Evolutionary conservation across 164 flowering plant genomes (phyloP).

Genomic region (Stephania japonica): DNA sequence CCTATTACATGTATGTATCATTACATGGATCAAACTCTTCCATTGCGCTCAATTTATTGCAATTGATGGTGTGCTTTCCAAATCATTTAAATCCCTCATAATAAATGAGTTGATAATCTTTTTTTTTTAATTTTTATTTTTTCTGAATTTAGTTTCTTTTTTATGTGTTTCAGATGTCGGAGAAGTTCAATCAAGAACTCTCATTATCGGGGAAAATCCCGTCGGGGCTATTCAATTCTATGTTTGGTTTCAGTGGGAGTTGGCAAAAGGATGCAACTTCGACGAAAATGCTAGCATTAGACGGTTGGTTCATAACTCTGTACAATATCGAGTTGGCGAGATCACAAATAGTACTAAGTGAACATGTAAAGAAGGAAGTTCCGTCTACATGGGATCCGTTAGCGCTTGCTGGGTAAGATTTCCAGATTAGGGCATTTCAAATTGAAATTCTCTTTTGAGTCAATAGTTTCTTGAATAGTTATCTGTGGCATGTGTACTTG

Average conservation of each 20-base stretch:
- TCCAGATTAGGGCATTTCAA: background rate
- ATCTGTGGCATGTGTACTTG: background rate
- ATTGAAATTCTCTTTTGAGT: background rate
- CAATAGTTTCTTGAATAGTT: background rate
- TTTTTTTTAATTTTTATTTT: background rate
- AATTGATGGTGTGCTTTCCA: too few relatives aligned
- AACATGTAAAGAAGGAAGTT: conserved; percentile 58
- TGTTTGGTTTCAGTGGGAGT: conserved; percentile 57
- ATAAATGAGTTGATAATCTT: too few relatives aligned
- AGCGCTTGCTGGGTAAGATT: conserved; percentile 68
- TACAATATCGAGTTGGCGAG: conserved; percentile 65
- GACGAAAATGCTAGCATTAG: conserved; percentile 65
- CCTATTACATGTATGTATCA: too few relatives aligned
- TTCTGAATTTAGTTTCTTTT: background rate
- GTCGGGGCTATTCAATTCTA: conserved; percentile 58
- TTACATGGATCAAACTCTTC: too few relatives aligned
- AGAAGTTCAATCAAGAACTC: conserved; percentile 64
- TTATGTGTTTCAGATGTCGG: conserved; percentile 62
- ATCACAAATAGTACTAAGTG: conserved; percentile 50
- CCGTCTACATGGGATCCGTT: conserved; percentile 85
- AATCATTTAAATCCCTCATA: too few relatives aligned
- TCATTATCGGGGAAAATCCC: conserved; percentile 79
- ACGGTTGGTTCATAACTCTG: conserved; percentile 74
- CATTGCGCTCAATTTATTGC: too few relatives aligned
- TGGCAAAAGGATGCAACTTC: conserved; percentile 81